phyloP scores from a whole-genome alignment of 768 basidiomycete genomes.

The Russula abietina region DNA sequence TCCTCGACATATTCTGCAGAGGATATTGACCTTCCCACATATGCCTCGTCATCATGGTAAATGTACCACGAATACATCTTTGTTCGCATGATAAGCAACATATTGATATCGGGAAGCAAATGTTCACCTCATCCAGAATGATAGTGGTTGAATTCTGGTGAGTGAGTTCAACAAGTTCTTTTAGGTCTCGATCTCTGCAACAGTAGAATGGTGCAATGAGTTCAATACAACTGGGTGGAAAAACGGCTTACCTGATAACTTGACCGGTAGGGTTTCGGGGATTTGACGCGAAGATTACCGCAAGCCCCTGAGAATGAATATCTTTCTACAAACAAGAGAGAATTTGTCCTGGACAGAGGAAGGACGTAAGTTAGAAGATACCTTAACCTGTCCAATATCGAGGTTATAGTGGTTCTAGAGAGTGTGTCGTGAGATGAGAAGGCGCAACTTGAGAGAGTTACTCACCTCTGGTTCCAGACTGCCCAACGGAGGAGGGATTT shows the following conservation, averaged over 20 bases:
- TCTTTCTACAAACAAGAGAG: constrained; percentile 49
- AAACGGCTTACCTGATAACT: constrained; percentile 49
- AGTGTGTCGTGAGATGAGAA: constrained; percentile 34
- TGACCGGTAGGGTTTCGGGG: constrained; percentile 98
- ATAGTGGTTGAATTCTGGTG: constrained; percentile 70
- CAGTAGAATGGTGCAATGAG: neutral
- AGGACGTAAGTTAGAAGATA: constrained; percentile 26
- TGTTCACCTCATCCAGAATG: constrained; percentile 70
- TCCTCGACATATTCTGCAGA: constrained; percentile 82
- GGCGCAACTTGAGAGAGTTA: constrained; percentile 16
- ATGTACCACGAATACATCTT: constrained; percentile 96
- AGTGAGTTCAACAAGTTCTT: constrained; percentile 67
- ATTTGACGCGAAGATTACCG: constrained; percentile 84
- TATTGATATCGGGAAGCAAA: neutral
- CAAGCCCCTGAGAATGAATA: constrained; percentile 74
- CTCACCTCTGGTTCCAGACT: constrained; percentile 37
- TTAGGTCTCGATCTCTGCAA: constrained; percentile 67
- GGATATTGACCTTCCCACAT: constrained; percentile 72
- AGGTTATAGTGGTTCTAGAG: constrained; percentile 55
- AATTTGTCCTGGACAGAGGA: neutral
- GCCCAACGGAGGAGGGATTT: neutral
- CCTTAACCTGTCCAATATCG: constrained; percentile 75
- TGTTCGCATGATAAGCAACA: constrained; percentile 4
- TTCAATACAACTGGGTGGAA: neutral
- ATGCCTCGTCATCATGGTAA: constrained; percentile 71